Evolutionary conservation across 305 asterid genomes (phyloP).

Genomic region (Solanum hybrid): DNA sequence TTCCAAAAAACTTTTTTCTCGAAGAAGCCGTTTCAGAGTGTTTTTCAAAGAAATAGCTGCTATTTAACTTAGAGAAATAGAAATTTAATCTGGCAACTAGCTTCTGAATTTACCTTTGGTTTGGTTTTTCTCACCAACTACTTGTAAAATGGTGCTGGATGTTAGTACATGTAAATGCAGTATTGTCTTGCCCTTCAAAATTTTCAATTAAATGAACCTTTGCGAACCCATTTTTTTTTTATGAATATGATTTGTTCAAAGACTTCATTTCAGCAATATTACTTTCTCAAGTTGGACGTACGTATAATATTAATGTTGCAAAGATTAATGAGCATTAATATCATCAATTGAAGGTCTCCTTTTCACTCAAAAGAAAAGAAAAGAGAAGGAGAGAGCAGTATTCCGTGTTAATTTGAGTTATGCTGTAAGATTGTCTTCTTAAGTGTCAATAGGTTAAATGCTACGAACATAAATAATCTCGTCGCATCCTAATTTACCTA

Average conservation of each 20-base stretch:
- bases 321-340: background rate
- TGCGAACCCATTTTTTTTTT: background rate
- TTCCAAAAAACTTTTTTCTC: background rate
- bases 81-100: background rate
- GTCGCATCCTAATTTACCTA: background rate
- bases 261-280: background rate
- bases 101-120: background rate
- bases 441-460: background rate
- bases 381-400: background rate
- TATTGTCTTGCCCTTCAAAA: background rate
- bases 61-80: background rate
- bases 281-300: background rate
- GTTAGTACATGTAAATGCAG: background rate
- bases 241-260: background rate
- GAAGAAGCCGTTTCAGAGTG: background rate
- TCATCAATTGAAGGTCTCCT: background rate
- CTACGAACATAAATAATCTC: background rate
- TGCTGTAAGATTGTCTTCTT: background rate
- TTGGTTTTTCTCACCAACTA: background rate
- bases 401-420: background rate
- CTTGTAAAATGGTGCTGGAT: background rate
- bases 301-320: background rate
- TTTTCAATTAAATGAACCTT: background rate
- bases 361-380: background rate
- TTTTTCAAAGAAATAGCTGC: background rate